Conservation (phyloP, 2,329 filamentous ascomycete genomes). For the Myriosclerotinia curreyana region DNA sequence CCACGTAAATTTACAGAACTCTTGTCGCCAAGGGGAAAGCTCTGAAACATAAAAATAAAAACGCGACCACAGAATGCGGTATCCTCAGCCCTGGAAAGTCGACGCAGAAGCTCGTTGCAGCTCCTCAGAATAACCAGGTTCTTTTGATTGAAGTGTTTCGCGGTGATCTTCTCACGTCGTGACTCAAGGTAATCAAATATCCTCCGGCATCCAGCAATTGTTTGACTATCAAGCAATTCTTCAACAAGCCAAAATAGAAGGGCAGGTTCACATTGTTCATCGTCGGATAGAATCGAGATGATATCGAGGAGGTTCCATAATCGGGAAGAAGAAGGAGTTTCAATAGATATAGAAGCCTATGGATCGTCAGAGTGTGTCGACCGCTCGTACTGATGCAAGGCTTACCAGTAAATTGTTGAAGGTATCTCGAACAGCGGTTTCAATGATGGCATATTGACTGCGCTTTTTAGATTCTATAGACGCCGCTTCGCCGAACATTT, state of each 20-base stretch:
- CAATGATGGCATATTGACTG: constrained; percentile 64
- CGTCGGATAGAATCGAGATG: constrained; percentile 81
- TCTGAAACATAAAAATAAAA: constrained; percentile 98
- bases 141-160: constrained; percentile 77
- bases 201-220: constrained; percentile 82
- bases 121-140: constrained; percentile 85
- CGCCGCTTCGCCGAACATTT: constrained; percentile 42
- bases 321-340: constrained; percentile 72
- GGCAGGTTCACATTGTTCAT: constrained; percentile 72
- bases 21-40: constrained; percentile 92
- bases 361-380: constrained; percentile 40
- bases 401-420: constrained; percentile 79
- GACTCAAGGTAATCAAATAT: constrained; percentile 97
- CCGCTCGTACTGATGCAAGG: constrained; percentile 32
- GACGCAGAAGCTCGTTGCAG: constrained; percentile 91
- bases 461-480: constrained; percentile 41
- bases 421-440: constrained; percentile 76
- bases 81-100: constrained; percentile 92
- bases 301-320: constrained; percentile 96
- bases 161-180: constrained; percentile 80
- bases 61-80: constrained; percentile 96
- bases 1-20: constrained; percentile 95
- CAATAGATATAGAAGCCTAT: constrained; percentile 71
- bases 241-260: constrained; percentile 89
- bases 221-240: constrained; percentile 93